phyloP scores from a whole-genome alignment of 2,329 filamentous ascomycete species.

The Xylariaceae sp. region DNA sequence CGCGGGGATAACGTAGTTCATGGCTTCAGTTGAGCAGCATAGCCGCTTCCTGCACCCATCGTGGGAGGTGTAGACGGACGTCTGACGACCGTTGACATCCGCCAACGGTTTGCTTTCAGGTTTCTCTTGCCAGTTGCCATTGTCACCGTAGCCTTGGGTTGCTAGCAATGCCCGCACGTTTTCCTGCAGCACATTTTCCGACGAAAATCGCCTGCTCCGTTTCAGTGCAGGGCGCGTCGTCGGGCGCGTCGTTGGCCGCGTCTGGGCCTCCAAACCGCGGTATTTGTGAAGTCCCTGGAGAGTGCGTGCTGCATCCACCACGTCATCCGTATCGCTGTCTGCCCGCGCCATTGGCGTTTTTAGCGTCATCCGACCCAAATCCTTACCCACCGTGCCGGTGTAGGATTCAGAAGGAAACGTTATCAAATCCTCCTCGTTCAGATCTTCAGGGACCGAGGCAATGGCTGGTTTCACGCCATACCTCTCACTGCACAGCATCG shows the following conservation, averaged over 20 bases:
- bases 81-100: slow-evolving; percentile 18
- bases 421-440: slow-evolving; percentile 44
- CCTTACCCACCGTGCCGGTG: slow-evolving; percentile 47
- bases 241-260: slow-evolving; percentile 35
- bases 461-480: slow-evolving; percentile 47
- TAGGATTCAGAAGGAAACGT: slow-evolving; percentile 55
- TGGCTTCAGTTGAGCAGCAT: slow-evolving; percentile 58
- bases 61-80: slow-evolving; percentile 31
- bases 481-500: slow-evolving; percentile 55
- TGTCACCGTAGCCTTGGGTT: slow-evolving; percentile 30
- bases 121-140: slow-evolving; percentile 32
- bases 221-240: slow-evolving; percentile 43
- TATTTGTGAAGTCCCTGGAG: slow-evolving; percentile 58
- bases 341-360: slow-evolving; percentile 42
- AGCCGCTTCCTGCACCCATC: slow-evolving; percentile 57
- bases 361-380: slow-evolving; percentile 44
- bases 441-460: slow-evolving; percentile 53
- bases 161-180: slow-evolving; percentile 58
- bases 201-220: slow-evolving; percentile 54
- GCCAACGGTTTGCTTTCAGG: slow-evolving; percentile 34
- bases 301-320: slow-evolving; percentile 50
- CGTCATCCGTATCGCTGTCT: slow-evolving; percentile 45
- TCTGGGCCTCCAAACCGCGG: slow-evolving; percentile 29
- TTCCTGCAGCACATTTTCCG: slow-evolving; percentile 58
- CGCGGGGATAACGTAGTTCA: slow-evolving; percentile 40